These are phyloP conservation scores for Geosiphon pyriformis DNA, from an alignment of 192 early-diverging fungal genomes.

Conservation along the genomic window DNA sequence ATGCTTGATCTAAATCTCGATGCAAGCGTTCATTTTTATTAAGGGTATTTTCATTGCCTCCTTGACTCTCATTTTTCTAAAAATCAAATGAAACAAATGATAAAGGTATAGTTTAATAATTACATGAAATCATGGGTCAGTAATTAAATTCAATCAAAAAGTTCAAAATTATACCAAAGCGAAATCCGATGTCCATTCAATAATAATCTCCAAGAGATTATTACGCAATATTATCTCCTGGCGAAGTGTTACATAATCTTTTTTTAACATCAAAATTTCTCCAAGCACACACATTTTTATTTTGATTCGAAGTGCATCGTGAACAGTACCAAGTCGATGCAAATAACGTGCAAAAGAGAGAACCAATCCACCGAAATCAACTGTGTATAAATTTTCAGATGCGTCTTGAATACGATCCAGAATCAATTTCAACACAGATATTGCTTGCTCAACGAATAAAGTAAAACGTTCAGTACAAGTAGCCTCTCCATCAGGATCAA, in stretches of 20 bases:
- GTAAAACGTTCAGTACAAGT: slow-evolving; percentile 54
- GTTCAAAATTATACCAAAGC: slow-evolving; percentile 38
- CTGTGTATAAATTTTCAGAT: slow-evolving; percentile 49
- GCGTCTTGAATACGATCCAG: slow-evolving; percentile 65
- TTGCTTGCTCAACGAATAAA: slow-evolving; percentile 70
- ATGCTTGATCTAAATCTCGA: slow-evolving; percentile 70
- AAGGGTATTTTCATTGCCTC: slow-evolving; percentile 32
- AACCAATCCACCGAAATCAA: slow-evolving; percentile 68
- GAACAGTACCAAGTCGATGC: slow-evolving; percentile 51
- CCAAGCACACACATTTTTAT: slow-evolving; percentile 72
- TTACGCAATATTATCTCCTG: slow-evolving; percentile 73
- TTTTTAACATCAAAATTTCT: slow-evolving; percentile 68
- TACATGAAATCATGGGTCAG: too few species aligned
- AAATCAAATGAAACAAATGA: too few species aligned
- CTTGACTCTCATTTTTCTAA: slow-evolving; percentile 34
- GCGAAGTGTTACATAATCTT: slow-evolving; percentile 64
- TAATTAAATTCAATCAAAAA: slow-evolving; percentile 4
- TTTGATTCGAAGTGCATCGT: slow-evolving; percentile 60
- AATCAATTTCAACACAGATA: slow-evolving; percentile 65
- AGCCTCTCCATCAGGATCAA: slow-evolving; percentile 54
- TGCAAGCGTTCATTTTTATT: slow-evolving; percentile 57
- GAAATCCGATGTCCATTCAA: slow-evolving; percentile 76
- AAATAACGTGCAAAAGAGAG: slow-evolving; percentile 65
- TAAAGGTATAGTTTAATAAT: too few species aligned
- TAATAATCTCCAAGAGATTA: slow-evolving; percentile 62